These are phyloP conservation scores for Leccinum broughii DNA, from an alignment of 768 basidiomycete species.

Conservation along the genomic window DNA sequence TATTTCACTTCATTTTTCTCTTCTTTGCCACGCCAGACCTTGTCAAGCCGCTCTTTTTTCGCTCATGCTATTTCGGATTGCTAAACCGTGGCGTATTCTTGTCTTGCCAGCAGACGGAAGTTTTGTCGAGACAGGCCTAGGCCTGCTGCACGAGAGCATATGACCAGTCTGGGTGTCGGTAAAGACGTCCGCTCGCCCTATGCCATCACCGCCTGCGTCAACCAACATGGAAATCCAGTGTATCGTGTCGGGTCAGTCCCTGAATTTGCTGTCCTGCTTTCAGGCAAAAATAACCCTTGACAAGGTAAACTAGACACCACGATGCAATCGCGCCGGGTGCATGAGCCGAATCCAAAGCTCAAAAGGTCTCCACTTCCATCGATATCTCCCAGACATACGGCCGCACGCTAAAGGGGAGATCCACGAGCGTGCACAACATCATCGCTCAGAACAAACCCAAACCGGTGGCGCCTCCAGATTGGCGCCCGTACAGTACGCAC, in stretches of 20 bases:
- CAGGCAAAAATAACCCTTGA: constrained; percentile 3
- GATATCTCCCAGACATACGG: constrained; percentile 38
- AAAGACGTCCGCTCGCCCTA: constrained; percentile 72
- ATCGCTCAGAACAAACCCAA: constrained; percentile 52
- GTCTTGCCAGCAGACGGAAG: constrained; percentile 59
- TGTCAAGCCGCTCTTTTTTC: background rate
- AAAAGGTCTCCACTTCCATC: constrained; percentile 34
- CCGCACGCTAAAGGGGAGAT: constrained; percentile 49
- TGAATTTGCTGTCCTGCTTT: background rate
- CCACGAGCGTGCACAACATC: constrained; percentile 67
- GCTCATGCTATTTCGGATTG: background rate
- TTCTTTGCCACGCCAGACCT: background rate
- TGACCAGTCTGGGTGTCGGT: constrained; percentile 68
- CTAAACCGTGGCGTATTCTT: background rate
- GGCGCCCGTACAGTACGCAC: constrained; percentile 46
- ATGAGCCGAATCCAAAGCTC: constrained; percentile 45
- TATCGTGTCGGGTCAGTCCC: constrained; percentile 72
- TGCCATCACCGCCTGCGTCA: constrained; percentile 75
- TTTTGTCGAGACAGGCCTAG: constrained; percentile 66
- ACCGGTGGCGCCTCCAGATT: constrained; percentile 27
- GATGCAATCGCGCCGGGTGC: constrained; percentile 62
- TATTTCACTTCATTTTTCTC: constrained; percentile 11
- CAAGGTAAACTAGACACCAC: constrained; percentile 45
- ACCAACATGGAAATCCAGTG: constrained; percentile 70
- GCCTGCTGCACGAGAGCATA: constrained; percentile 70